Evolutionary conservation across 164 flowering plant species (phyloP).

Genomic region (Tetrastigma voinierianum): DNA sequence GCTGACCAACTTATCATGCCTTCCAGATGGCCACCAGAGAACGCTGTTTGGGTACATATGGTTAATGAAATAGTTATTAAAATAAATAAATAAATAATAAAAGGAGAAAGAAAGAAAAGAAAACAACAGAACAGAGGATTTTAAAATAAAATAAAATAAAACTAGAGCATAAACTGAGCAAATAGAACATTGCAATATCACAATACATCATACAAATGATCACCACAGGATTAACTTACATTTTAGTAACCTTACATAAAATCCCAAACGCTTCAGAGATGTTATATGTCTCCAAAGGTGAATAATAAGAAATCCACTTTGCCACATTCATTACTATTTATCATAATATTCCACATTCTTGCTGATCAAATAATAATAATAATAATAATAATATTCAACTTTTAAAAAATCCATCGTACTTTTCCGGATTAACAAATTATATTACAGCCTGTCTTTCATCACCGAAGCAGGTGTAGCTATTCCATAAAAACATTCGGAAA

Average conservation of each 20-base stretch:
- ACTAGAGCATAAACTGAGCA: background rate
- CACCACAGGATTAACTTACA: background rate
- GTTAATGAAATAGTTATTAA: background rate
- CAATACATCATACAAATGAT: background rate
- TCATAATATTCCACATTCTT: background rate
- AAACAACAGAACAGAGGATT: background rate
- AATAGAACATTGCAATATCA: background rate
- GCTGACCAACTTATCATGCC: constrained; percentile 84
- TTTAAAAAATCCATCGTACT: no score
- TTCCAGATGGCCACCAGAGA: constrained; percentile 99
- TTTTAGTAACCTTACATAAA: no score
- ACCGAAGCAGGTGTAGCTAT: background rate
- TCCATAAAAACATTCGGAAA: background rate
- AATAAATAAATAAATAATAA: no score
- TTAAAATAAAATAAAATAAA: no score
- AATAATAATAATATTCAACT: no score
- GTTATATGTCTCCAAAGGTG: background rate
- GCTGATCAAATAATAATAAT: no score
- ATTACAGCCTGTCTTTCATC: background rate
- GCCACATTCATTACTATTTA: background rate
- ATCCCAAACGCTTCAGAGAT: background rate
- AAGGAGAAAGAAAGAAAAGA: background rate
- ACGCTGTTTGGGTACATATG: constrained; percentile 37
- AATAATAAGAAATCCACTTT: background rate
- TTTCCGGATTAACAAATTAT: background rate